A percentile compares a stretch with the other conserved stretches of the same genome.
Evolutionary conservation across 2,329 filamentous ascomycete genomes (phyloP).

Genomic region (Fusarium cicatricum): DNA sequence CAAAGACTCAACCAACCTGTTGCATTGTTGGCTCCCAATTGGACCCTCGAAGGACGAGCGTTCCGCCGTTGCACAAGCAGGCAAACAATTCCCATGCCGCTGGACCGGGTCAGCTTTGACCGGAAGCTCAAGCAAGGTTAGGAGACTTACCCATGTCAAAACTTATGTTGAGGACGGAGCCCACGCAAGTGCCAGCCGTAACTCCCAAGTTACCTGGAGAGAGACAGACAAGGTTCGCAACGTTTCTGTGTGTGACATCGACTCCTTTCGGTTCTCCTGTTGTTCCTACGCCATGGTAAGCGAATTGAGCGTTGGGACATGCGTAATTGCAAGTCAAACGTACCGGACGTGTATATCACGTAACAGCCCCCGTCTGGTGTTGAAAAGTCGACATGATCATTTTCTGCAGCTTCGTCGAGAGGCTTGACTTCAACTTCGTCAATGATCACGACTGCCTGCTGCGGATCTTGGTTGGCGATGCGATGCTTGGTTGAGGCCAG

Average conservation of each 20-base stretch:
- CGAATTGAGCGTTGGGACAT: background rate
- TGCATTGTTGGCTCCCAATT: constrained; percentile 57
- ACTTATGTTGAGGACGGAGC: constrained; percentile 64
- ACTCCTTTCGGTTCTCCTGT: constrained; percentile 67
- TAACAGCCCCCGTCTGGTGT: constrained; percentile 53
- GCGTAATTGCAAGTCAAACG: constrained; percentile 3
- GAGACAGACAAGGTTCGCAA: constrained; percentile 61
- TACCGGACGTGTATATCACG: constrained; percentile 64
- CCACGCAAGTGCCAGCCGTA: constrained; percentile 58
- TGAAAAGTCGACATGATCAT: constrained; percentile 44
- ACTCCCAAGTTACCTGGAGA: constrained; percentile 62
- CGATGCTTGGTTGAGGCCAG: constrained; percentile 50
- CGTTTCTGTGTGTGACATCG: constrained; percentile 63
- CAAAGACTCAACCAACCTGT: constrained; percentile 47
- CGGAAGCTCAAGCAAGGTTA: constrained; percentile 2
- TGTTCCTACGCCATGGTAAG: constrained; percentile 48
- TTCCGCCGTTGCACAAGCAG: constrained; percentile 65
- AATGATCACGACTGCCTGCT: constrained; percentile 40
- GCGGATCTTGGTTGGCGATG: constrained; percentile 40
- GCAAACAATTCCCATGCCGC: constrained; percentile 69
- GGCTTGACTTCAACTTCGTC: constrained; percentile 33
- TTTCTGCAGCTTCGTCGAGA: background rate
- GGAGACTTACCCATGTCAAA: constrained; percentile 66
- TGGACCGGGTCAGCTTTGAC: constrained; percentile 39
- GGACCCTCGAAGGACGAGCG: constrained; percentile 60